A percentile compares a stretch with the other conserved stretches of the same genome.
phyloP scores from a whole-genome alignment of 306 rosid genomes.

The Neltuma alba region DNA sequence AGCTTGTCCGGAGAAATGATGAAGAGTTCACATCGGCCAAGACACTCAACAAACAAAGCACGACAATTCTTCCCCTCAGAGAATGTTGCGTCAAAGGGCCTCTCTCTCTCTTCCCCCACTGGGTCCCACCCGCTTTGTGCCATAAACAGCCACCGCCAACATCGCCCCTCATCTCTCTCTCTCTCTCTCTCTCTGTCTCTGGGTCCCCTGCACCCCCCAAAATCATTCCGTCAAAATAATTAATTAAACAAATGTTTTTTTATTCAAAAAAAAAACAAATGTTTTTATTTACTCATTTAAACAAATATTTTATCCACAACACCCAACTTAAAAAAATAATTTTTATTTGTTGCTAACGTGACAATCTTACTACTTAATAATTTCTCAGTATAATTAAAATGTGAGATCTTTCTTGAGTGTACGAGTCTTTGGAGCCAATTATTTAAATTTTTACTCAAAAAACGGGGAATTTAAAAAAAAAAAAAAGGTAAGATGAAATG shows the following conservation, averaged over 20 bases:
- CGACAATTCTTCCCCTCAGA: background rate
- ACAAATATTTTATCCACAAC: background rate
- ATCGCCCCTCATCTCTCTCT: too few species aligned
- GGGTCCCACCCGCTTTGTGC: background rate
- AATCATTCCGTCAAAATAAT: background rate
- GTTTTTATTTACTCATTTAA: too few species aligned
- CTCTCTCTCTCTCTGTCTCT: too few species aligned
- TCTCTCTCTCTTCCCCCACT: background rate
- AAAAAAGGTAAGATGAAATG: background rate
- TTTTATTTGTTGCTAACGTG: too few species aligned
- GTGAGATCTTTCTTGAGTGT: background rate
- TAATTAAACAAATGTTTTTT: too few species aligned
- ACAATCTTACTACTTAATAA: too few species aligned
- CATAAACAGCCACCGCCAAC: background rate
- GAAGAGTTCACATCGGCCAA: background rate
- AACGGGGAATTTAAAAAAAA: too few species aligned
- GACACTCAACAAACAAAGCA: background rate
- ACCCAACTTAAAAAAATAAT: too few species aligned
- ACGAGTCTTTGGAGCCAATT: background rate
- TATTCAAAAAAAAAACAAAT: too few species aligned
- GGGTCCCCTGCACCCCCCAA: too few species aligned
- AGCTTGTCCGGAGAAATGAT: background rate
- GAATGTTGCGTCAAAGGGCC: background rate
- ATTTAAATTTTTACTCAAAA: background rate
- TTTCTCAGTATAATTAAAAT: background rate